Percentiles rank a stretch among this genome's conserved stretches.
These are phyloP conservation scores for Saccharomycopsis hybrid DNA, from an alignment of 1,139 yeast species.

Conservation along the genomic window DNA sequence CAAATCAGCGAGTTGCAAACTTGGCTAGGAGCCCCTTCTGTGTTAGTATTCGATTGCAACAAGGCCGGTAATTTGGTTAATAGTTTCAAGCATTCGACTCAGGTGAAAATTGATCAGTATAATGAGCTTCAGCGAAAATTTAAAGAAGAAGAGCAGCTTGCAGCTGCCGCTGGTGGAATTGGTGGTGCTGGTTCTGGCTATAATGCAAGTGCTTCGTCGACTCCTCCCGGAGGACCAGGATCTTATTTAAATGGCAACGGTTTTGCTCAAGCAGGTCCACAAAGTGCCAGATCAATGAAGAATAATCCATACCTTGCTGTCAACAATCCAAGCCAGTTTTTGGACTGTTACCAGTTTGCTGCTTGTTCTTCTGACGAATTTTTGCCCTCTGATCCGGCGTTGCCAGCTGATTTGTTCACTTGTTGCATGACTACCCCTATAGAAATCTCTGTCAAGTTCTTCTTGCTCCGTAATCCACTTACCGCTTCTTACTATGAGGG, in stretches of 20 bases:
- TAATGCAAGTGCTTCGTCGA: no score
- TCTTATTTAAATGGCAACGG: neutral
- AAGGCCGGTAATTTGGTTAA: conserved; percentile 92
- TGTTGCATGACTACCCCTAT: conserved; percentile 95
- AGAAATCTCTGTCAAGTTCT: conserved; percentile 89
- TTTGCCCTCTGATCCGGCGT: conserved; percentile 86
- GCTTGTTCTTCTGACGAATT: conserved; percentile 86
- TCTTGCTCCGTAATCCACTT: conserved; percentile 58
- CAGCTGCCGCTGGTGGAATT: conserved; percentile 38
- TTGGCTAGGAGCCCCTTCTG: conserved; percentile 97
- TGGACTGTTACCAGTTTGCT: conserved; percentile 88
- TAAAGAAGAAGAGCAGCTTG: conserved; percentile 57
- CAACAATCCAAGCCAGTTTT: conserved; percentile 46
- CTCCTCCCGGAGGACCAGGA: no score
- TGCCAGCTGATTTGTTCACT: conserved; percentile 94
- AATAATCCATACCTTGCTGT: conserved; percentile 1
- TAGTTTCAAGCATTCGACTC: conserved; percentile 85
- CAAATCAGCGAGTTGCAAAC: conserved; percentile 88
- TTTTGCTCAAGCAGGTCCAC: neutral
- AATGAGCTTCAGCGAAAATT: conserved; percentile 41
- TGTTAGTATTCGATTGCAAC: conserved; percentile 90
- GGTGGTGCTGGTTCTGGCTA: neutral
- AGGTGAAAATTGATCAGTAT: conserved; percentile 85
- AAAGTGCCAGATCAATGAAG: neutral
- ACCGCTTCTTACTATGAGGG: conserved; percentile 56